Evolutionary conservation across 1,284 basidiomycete genomes (phyloP), one percentile per base, ranked within the genome.

Genomic region (Trichosporon faecale): DNA sequence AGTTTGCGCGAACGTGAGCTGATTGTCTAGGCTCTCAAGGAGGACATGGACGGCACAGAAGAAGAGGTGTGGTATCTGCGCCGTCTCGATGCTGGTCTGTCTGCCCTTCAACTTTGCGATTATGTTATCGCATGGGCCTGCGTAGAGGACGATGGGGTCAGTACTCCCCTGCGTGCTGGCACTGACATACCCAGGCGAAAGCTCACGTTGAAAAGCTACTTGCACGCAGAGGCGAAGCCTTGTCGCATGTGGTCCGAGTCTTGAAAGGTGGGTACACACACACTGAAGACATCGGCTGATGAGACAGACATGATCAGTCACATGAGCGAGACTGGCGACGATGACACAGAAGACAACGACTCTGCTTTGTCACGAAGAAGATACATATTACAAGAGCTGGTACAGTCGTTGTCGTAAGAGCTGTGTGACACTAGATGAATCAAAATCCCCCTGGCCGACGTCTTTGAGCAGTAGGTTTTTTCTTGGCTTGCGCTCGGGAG

Each of bases 131-230:
- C 92, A 0, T 99, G 97, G 97, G 83, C 98, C 31, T 88, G 89
- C 69, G 97, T 98, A 94, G 97, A 99, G 84, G 97, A 99, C 76
- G 97, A 99, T 77, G 97, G 95, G 35, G 94, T 95, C 84, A 72
- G 91, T 80, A n/a, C 18, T 21, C 14, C 11, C 40, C 64, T 44
- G 11, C 18, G 7, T 23, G 16, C 33, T 46, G 64, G 2, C 68
- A 57, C 67, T 66, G 40, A 64, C 23, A 12, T 66, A 3, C 63
- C 3, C 66, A 84, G 81, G 79, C 80, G 9, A 89, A 89, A 52
- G 84, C 85, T 18, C 95, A 97, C 80, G 85, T 90, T 9, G 82
- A 87, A 67, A 88, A 89, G 77, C 90, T 97, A 85, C 85, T 98
- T 23, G 86, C 85, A 52, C 87, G 94, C 52, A 91, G 89, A 77